phyloP scores from a whole-genome alignment of 2,329 filamentous ascomycete genomes.

The Colletotrichum tropicicola region DNA sequence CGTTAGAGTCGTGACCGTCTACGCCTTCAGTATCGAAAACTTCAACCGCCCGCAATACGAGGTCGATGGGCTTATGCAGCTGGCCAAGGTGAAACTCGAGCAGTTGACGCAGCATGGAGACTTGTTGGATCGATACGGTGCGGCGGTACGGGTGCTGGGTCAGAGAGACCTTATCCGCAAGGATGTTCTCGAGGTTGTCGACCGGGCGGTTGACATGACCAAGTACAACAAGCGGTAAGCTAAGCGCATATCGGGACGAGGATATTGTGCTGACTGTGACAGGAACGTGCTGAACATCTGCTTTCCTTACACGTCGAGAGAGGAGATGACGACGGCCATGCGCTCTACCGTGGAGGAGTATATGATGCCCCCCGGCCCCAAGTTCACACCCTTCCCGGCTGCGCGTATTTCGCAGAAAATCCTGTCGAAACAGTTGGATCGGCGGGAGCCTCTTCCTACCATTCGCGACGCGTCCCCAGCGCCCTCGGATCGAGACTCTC shows the following conservation, averaged over 20 bases:
- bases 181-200: slow-evolving; percentile 89
- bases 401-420: slow-evolving; percentile 89
- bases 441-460: slow-evolving; percentile 53
- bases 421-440: slow-evolving; percentile 69
- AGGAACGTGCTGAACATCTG: slow-evolving; percentile 85
- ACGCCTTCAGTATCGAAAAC: slow-evolving; percentile 99
- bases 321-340: slow-evolving; percentile 93
- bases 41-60: slow-evolving; percentile 97
- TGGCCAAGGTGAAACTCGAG: slow-evolving; percentile 93
- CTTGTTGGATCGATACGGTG: slow-evolving; percentile 91
- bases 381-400: slow-evolving; percentile 82
- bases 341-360: slow-evolving; percentile 89
- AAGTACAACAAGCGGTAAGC: slow-evolving; percentile 82
- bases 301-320: slow-evolving; percentile 95
- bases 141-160: slow-evolving; percentile 84
- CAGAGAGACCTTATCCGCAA: slow-evolving; percentile 84
- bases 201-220: slow-evolving; percentile 86
- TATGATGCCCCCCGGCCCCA: slow-evolving; percentile 73
- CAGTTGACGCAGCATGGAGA: slow-evolving; percentile 95
- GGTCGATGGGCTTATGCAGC: slow-evolving; percentile 96
- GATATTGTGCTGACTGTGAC: background rate
- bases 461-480: slow-evolving; percentile 60
- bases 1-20: slow-evolving; percentile 96
- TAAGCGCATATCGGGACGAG: slow-evolving; percentile 11
- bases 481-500: slow-evolving; percentile 44